Percentiles rank a stretch among this genome's conserved stretches.
Conservation (phyloP, 345 rosid genomes). For the Geranium rotundifolium region DNA sequence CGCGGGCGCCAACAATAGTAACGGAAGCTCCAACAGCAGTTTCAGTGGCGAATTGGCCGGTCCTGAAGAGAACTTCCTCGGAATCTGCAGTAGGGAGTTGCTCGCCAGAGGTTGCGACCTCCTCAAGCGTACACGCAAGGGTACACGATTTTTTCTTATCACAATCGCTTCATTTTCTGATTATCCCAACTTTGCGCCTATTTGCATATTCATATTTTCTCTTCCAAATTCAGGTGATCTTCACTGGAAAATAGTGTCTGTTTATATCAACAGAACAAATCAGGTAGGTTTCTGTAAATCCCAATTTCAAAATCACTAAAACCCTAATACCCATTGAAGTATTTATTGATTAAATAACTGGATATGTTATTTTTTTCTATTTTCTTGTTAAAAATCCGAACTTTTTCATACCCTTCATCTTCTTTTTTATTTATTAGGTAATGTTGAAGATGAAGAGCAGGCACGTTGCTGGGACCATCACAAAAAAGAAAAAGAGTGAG, state of each 20-base stretch:
- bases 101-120: conserved; percentile 90
- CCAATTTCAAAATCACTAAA: too few relatives aligned
- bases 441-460: conserved; percentile 96
- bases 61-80: conserved; percentile 80
- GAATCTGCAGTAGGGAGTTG: conserved; percentile 69
- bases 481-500: conserved; percentile 97
- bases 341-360: conserved; percentile 22
- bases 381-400: conserved; percentile 7
- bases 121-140: conserved; percentile 91
- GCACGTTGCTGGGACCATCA: conserved; percentile 86
- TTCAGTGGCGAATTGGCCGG: conserved; percentile 61
- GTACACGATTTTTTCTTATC: conserved; percentile 14
- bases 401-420: conserved; percentile 7
- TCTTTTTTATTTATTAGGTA: conserved; percentile 31
- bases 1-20: conserved; percentile 31
- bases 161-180: too few relatives aligned
- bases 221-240: conserved; percentile 64
- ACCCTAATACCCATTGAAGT: too few relatives aligned
- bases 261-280: conserved; percentile 66
- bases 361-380: conserved; percentile 2
- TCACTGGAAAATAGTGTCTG: conserved; percentile 89
- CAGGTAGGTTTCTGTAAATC: conserved; percentile 34
- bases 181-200: too few relatives aligned
- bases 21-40: conserved; percentile 70
- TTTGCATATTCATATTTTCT: not conserved